Evolutionary conservation across 139 green algal species (phyloP).

Genomic region (Coelastrella sp.): DNA sequence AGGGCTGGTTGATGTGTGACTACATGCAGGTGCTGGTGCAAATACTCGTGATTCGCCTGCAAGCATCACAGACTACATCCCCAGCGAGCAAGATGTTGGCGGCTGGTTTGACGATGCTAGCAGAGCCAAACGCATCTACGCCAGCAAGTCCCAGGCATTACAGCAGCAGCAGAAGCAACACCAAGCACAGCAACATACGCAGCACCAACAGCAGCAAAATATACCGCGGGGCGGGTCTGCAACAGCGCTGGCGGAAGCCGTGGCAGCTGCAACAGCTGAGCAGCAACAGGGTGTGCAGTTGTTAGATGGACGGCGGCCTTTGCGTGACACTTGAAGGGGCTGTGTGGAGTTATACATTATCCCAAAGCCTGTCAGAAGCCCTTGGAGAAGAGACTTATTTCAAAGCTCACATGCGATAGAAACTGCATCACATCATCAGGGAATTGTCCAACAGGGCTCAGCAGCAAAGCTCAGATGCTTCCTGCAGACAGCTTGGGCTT

Average conservation of each 20-base stretch:
- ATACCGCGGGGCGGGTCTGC: background rate
- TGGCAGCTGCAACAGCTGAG: constrained; percentile 24
- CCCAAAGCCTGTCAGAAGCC: too few relatives aligned
- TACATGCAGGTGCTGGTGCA: constrained; percentile 64
- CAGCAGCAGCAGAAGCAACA: constrained; percentile 38
- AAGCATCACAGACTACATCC: constrained; percentile 71
- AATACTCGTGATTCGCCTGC: constrained; percentile 82
- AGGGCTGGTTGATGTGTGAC: background rate
- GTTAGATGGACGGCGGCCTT: too few relatives aligned
- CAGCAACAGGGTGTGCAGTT: too few relatives aligned
- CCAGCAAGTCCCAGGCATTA: constrained; percentile 4
- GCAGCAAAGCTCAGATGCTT: too few relatives aligned
- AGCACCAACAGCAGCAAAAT: constrained; percentile 1
- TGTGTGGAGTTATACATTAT: too few relatives aligned
- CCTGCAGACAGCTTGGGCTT: too few relatives aligned
- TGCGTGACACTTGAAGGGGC: too few relatives aligned
- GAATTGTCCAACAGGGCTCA: too few relatives aligned
- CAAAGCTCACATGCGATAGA: too few relatives aligned
- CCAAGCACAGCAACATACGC: constrained; percentile 26
- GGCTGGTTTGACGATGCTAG: constrained; percentile 77
- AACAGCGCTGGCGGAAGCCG: constrained; percentile 2
- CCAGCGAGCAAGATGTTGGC: constrained; percentile 61
- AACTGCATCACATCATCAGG: too few relatives aligned
- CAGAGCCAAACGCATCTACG: constrained; percentile 50
- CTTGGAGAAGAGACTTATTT: too few relatives aligned